Base-by-base conservation (phyloP, 352 stramenopile species). In the Pelagophyceae sp. region DNA sequence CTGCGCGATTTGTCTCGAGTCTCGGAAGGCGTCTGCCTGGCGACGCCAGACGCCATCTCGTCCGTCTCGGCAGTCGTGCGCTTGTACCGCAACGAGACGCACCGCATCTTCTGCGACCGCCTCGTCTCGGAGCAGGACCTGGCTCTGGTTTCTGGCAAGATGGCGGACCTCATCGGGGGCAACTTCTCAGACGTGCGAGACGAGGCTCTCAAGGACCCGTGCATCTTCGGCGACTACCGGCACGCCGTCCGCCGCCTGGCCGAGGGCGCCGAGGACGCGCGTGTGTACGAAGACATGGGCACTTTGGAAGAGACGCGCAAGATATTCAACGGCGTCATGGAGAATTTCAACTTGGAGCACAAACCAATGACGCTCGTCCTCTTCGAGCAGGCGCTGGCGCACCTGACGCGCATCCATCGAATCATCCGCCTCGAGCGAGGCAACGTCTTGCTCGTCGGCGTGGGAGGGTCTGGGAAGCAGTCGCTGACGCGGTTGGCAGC, bases 361-460 rank as follows among this genome's bases (percentile, higher is more conserved):
- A 54, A 17, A 76, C 90, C 92, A 0, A 96, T 98, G 93, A 91
- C 90, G 25, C 83, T 98, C 2, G 93, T 98, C 2, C 86, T 98
- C 19, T 98, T 98, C 80, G 91, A 97, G 80, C 95, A 95, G 87
- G 93, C 93, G n/a, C 84, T 97, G 0, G 92, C 96, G 76, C 93
- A 98, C 78, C 78, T 97, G 17, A 95, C 88, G 2, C 88, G 93
- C 0, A 93, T 98, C 58, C 81, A 96, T 32, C 89, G 94, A 11
- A 96, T 98, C 75, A 93, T 98, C 54, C 85, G 90, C 3, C 94
- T 96, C 75, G 89, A 91, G 0, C 72, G 95, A 15, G 94, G 94
- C 0, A 94, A 98, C 76, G 94, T 93, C 2, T 78, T 98, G 17
- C 78, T 98, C 0, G 94, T 98, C 23, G 94, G 94, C 60, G 92